Conservation (phyloP, 495 filamentous ascomycete genomes). For the Aspergillus incahuasiensis region DNA sequence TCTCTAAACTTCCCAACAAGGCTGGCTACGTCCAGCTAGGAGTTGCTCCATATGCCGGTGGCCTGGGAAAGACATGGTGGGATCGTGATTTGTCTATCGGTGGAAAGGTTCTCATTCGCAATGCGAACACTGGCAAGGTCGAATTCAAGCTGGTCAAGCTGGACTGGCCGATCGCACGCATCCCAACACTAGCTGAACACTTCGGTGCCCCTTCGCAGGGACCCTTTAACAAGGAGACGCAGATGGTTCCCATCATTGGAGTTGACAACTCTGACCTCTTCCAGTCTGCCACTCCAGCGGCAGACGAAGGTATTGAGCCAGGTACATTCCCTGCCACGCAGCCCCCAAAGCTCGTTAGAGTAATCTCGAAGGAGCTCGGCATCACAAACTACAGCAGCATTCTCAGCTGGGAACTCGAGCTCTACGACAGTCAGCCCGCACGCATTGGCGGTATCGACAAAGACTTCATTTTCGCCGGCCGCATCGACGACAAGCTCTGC, state of each 20-base stretch:
- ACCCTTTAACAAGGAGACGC: conserved; percentile 81
- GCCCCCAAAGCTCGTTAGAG: conserved; percentile 74
- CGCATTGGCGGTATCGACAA: conserved; percentile 80
- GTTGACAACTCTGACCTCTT: conserved; percentile 68
- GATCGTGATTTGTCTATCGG: conserved; percentile 89
- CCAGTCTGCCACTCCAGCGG: conserved; percentile 19
- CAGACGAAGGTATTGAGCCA: conserved; percentile 25
- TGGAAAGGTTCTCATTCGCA: conserved; percentile 78
- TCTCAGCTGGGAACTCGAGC: conserved; percentile 95
- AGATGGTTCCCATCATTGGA: conserved; percentile 91
- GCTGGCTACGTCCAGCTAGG: conserved; percentile 86
- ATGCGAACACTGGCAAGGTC: conserved; percentile 69
- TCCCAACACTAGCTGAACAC: conserved; percentile 90
- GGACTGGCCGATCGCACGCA: conserved; percentile 87
- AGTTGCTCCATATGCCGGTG: conserved; percentile 89
- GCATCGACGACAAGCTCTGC: conserved; percentile 97
- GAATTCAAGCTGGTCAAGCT: conserved; percentile 80
- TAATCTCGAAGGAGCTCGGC: conserved; percentile 69
- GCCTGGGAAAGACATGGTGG: conserved; percentile 84
- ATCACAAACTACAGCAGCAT: conserved; percentile 67
- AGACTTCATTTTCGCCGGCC: conserved; percentile 91
- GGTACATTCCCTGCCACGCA: conserved; percentile 76
- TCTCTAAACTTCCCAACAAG: conserved; percentile 72
- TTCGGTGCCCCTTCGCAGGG: conserved; percentile 78
- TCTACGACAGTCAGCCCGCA: conserved; percentile 87